Evolutionary conservation across 768 basidiomycete genomes (phyloP).

Genomic region (Hygrocybe punicea): DNA sequence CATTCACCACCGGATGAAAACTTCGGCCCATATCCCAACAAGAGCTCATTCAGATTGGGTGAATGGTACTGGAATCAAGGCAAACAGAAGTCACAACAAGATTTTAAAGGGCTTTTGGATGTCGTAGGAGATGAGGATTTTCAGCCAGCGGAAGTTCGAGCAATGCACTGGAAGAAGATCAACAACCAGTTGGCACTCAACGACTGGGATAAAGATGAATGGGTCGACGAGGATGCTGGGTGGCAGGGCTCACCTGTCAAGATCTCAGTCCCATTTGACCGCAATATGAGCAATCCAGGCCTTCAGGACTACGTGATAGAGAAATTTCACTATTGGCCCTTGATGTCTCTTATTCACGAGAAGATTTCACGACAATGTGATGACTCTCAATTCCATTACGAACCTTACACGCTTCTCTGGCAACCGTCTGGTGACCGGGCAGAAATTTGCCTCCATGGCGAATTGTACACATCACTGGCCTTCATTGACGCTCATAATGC

Average conservation of each 20-base stretch:
- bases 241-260: constrained; percentile 9
- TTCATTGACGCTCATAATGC: constrained; percentile 16
- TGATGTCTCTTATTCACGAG: constrained; percentile 14
- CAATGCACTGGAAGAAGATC: constrained; percentile 7
- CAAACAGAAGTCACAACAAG: constrained; percentile 14
- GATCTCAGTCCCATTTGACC: constrained; percentile 7
- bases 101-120: constrained; percentile 9
- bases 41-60: constrained; percentile 8
- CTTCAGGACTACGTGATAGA: constrained; percentile 1
- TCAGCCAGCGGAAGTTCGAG: constrained; percentile 1
- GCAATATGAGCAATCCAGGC: background rate
- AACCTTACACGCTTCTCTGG: constrained; percentile 6
- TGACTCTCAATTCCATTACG: constrained; percentile 5
- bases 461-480: constrained; percentile 16
- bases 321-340: constrained; percentile 11
- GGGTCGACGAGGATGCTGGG: constrained; percentile 12
- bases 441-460: constrained; percentile 1
- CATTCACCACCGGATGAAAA: background rate
- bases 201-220: constrained; percentile 5
- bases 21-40: constrained; percentile 17
- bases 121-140: constrained; percentile 7
- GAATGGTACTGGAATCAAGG: constrained; percentile 19
- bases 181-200: background rate
- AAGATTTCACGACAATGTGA: constrained; percentile 3
- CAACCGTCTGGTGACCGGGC: background rate